These are phyloP conservation scores for Angomonas ambiguus DNA, from an alignment of 208 protist species.

Conservation along the genomic window DNA sequence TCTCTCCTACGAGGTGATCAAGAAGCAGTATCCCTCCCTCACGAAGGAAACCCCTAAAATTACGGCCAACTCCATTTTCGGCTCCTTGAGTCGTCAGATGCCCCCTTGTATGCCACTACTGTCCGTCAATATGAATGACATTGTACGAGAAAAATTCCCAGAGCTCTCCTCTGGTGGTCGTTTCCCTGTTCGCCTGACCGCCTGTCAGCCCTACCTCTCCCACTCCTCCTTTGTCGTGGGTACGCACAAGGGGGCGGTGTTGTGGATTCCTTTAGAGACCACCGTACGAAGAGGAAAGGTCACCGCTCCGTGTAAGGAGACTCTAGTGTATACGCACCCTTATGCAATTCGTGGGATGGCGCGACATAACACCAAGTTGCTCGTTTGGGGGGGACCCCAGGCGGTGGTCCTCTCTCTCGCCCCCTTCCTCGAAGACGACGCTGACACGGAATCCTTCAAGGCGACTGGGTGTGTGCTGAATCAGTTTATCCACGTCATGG, in stretches of 20 bases:
- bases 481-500: constrained; percentile 50
- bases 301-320: constrained; percentile 10
- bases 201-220: constrained; percentile 70
- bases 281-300: not conserved
- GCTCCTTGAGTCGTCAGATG: constrained; percentile 41
- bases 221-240: constrained; percentile 52
- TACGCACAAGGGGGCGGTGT: constrained; percentile 41
- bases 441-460: not conserved
- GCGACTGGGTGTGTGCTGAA: constrained; percentile 23
- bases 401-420: constrained; percentile 47
- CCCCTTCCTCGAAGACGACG: constrained; percentile 18
- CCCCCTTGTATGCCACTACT: constrained; percentile 49
- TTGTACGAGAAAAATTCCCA: constrained; percentile 22
- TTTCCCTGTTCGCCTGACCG: constrained; percentile 34
- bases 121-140: constrained; percentile 45
- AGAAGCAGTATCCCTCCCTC: constrained; percentile 28
- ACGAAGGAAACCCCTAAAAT: constrained; percentile 12
- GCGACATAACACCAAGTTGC: constrained; percentile 36
- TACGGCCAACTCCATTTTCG: constrained; percentile 33
- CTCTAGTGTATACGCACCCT: constrained; percentile 41
- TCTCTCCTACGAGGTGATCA: constrained; percentile 55
- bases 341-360: constrained; percentile 44
- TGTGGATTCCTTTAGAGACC: constrained; percentile 54
- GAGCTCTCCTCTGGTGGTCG: constrained; percentile 2
- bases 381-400: constrained; percentile 69